Evolutionary conservation across 345 rosid species (phyloP).

Genomic region (Erodium maritimum): DNA sequence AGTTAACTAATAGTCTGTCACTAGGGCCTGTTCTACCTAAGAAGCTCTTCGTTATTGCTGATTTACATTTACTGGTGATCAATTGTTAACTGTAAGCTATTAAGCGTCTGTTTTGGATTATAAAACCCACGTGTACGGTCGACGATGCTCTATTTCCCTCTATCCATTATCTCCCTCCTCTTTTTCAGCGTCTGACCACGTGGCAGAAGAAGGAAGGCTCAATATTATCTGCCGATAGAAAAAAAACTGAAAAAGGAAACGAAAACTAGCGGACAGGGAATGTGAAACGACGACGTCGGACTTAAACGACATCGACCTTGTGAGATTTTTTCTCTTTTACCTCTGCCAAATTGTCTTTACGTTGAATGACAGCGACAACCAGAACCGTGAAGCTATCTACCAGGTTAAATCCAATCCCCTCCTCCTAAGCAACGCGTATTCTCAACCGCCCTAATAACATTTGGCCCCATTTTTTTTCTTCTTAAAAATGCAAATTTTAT

Average conservation of each 20-base stretch:
- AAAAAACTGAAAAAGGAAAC: no score
- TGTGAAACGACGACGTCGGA: not conserved
- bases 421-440: not conserved
- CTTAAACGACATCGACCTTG: not conserved
- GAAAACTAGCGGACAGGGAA: no score
- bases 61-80: not conserved
- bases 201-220: not conserved
- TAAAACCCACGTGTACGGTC: not conserved
- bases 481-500: no score
- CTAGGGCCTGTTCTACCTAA: no score
- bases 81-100: no score
- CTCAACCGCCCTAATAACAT: not conserved
- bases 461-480: no score
- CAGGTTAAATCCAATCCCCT: not conserved
- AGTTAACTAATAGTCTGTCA: no score
- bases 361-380: not conserved
- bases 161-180: not conserved
- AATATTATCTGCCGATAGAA: not conserved
- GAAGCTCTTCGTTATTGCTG: no score
- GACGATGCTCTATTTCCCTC: not conserved
- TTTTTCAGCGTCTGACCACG: not conserved
- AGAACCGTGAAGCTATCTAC: not conserved
- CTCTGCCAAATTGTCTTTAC: not conserved
- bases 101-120: not conserved
- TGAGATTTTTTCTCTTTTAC: not conserved